Conservation (phyloP, 345 rosid species). For the Theobroma cacao region DNA sequence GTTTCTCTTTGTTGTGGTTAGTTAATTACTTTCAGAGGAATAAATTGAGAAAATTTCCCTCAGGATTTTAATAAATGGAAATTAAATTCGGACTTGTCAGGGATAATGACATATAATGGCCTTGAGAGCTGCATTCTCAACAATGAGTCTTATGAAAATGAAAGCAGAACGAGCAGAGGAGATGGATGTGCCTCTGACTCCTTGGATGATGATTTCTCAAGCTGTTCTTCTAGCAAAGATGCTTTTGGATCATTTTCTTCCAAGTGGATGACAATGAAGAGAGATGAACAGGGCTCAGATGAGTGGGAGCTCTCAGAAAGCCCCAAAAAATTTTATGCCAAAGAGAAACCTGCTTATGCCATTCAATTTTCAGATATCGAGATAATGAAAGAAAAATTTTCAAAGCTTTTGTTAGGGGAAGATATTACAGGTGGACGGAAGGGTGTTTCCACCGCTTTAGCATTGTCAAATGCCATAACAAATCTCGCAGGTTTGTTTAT, state of each 20-base stretch:
- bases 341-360: slow-evolving; percentile 50
- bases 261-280: slow-evolving; percentile 62
- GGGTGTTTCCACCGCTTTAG: slow-evolving; percentile 70
- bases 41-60: background rate
- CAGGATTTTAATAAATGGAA: background rate
- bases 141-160: slow-evolving; percentile 76
- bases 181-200: slow-evolving; percentile 78
- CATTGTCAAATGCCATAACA: slow-evolving; percentile 82
- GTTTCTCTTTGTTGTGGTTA: background rate
- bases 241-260: slow-evolving; percentile 83
- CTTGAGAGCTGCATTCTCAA: slow-evolving; percentile 79
- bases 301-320: slow-evolving; percentile 59
- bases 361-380: slow-evolving; percentile 58
- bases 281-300: slow-evolving; percentile 47
- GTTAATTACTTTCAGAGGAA: background rate
- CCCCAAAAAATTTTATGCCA: slow-evolving; percentile 49
- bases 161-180: slow-evolving; percentile 79
- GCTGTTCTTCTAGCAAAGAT: slow-evolving; percentile 96
- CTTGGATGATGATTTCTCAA: slow-evolving; percentile 72
- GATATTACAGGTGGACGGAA: slow-evolving; percentile 77
- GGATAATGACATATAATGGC: slow-evolving; percentile 80
- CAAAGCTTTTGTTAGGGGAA: slow-evolving; percentile 80
- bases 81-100: slow-evolving; percentile 35
- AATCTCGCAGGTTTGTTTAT: slow-evolving; percentile 70
- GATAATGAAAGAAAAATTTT: slow-evolving; percentile 80